A percentile compares a stretch with the other conserved stretches of the same genome.
These are phyloP conservation scores for Vigna hirtella DNA, from an alignment of 306 rosid species.

Conservation along the genomic window DNA sequence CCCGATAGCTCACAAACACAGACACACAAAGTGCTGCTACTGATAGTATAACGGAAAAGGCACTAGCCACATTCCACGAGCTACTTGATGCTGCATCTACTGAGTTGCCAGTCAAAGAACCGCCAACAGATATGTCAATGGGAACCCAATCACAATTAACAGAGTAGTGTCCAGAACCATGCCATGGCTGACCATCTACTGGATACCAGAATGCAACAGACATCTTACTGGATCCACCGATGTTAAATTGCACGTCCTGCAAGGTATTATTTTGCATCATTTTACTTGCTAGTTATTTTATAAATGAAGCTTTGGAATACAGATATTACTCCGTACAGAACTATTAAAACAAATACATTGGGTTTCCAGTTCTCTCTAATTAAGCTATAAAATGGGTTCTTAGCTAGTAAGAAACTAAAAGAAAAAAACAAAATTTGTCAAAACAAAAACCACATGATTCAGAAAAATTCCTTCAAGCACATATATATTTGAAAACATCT, in stretches of 20 bases:
- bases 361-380: conserved; percentile 24
- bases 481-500: conserved; percentile 21
- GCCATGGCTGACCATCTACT: conserved; percentile 80
- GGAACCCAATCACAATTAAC: conserved; percentile 89
- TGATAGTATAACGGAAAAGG: conserved; percentile 84
- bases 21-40: conserved; percentile 86
- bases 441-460: conserved; percentile 26
- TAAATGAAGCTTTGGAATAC: conserved; percentile 29
- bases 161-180: conserved; percentile 89
- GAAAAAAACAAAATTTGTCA: conserved; percentile 19
- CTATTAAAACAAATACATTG: conserved; percentile 18
- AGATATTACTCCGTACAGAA: background rate
- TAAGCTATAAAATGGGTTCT: conserved; percentile 8
- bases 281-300: conserved; percentile 25
- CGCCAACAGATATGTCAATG: conserved; percentile 65
- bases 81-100: conserved; percentile 43
- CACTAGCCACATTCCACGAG: conserved; percentile 68
- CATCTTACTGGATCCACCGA: conserved; percentile 83
- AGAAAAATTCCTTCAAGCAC: conserved; percentile 28
- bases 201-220: conserved; percentile 98
- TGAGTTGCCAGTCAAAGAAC: conserved; percentile 47
- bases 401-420: conserved; percentile 1
- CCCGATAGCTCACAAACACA: conserved; percentile 69
- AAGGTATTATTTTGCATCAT: conserved; percentile 50
- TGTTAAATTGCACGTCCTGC: conserved; percentile 92